A percentile compares a stretch with the other conserved stretches of the same genome.
Evolutionary conservation across 345 rosid genomes (phyloP).

Genomic region (Microcos paniculata): DNA sequence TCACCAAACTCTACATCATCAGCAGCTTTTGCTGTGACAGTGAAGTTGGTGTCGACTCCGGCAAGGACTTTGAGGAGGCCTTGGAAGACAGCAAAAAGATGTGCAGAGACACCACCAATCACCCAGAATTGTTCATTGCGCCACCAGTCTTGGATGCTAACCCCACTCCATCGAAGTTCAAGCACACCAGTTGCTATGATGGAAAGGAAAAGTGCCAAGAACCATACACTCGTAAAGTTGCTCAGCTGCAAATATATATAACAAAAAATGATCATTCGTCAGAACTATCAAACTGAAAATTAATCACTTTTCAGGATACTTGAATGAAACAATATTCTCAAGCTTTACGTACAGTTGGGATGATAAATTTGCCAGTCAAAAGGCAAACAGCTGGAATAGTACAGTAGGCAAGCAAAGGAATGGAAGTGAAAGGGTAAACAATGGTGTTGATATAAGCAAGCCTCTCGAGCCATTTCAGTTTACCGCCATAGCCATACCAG

Average conservation of each 20-base stretch:
- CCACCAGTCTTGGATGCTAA: constrained; percentile 89
- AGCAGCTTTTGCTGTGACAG: constrained; percentile 86
- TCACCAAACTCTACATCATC: constrained; percentile 81
- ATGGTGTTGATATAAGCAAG: constrained; percentile 90
- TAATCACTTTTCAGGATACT: not conserved
- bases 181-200: constrained; percentile 82
- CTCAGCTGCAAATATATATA: constrained; percentile 49
- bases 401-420: constrained; percentile 92
- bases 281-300: not conserved
- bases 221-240: constrained; percentile 84
- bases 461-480: constrained; percentile 84
- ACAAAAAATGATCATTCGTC: not conserved
- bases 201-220: constrained; percentile 83
- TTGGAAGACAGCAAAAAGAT: constrained; percentile 92
- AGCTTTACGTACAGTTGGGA: constrained; percentile 83
- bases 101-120: constrained; percentile 94
- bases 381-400: constrained; percentile 94
- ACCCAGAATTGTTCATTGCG: constrained; percentile 99
- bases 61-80: constrained; percentile 96
- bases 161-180: constrained; percentile 91
- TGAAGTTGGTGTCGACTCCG: constrained; percentile 94
- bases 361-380: constrained; percentile 90
- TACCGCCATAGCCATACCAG: constrained; percentile 97
- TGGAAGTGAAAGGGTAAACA: constrained; percentile 94
- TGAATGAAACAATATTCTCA: not conserved